Percentiles rank a stretch among this genome's conserved stretches.
phyloP scores from a whole-genome alignment of 306 rosid species.

The Prunus persica region Prunus_persica_NCBIv2 NC_034011.1:25381001-25381500 shows the following conservation, averaged over 20 bases:
- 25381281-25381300: too few species aligned
- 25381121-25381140: slow-evolving; percentile 42
- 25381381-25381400: not conserved
- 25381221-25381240: not conserved
- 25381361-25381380: too few species aligned
- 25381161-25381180: slow-evolving; percentile 43
- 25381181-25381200: slow-evolving; percentile 5
- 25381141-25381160: slow-evolving; percentile 48
- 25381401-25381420: not conserved
- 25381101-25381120: slow-evolving; percentile 68
- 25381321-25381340: not conserved
- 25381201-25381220: slow-evolving; percentile 24
- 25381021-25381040: slow-evolving; percentile 76
- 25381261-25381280: too few species aligned
- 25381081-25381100: slow-evolving; percentile 75
- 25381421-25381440: slow-evolving; percentile 17
- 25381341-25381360: not conserved
- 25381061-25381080: slow-evolving; percentile 67
- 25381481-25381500: slow-evolving; percentile 30
- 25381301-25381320: slow-evolving; percentile 2
- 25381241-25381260: too few species aligned
- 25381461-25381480: slow-evolving; percentile 63
- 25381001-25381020: slow-evolving; percentile 45
- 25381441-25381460: slow-evolving; percentile 74
- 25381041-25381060: slow-evolving; percentile 80